These are phyloP conservation scores for Xylariaceae sp. DNA, from an alignment of 2,329 filamentous ascomycete species.

Conservation along the genomic window DNA sequence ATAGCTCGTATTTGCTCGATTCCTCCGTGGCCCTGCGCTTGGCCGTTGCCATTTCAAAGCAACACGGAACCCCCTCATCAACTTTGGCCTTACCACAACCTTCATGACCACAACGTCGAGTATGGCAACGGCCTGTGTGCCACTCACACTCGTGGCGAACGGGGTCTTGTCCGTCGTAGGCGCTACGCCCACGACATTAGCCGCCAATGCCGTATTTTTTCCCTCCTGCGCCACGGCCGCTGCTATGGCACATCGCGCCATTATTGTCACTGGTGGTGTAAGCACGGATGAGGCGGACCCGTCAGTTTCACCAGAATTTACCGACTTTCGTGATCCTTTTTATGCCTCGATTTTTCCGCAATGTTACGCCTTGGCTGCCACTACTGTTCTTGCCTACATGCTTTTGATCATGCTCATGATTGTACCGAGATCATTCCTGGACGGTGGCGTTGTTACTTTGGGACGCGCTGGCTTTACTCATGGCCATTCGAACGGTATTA, in stretches of 20 bases:
- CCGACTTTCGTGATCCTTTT: constrained; percentile 83
- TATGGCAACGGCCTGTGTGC: constrained; percentile 45
- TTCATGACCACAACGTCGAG: constrained; percentile 32
- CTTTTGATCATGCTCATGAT: constrained; percentile 93
- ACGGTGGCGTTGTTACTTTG: constrained; percentile 82
- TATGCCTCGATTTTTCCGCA: constrained; percentile 93
- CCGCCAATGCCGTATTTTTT: constrained; percentile 64
- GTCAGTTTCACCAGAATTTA: constrained; percentile 52
- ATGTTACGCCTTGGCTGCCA: constrained; percentile 89
- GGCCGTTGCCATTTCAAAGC: constrained; percentile 39
- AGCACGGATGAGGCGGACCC: constrained; percentile 48
- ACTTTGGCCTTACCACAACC: constrained; percentile 39
- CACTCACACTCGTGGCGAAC: constrained; percentile 51
- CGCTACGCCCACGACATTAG: constrained; percentile 64
- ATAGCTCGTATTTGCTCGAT: constrained; percentile 35
- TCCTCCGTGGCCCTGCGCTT: constrained; percentile 34
- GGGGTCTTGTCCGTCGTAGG: constrained; percentile 58
- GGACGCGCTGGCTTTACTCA: constrained; percentile 85
- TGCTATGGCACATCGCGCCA: constrained; percentile 46
- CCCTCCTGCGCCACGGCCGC: constrained; percentile 59
- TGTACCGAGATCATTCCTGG: constrained; percentile 90
- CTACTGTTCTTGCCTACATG: constrained; percentile 89
- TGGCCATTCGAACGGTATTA: constrained; percentile 78
- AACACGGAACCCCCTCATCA: constrained; percentile 34
- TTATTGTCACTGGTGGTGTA: constrained; percentile 51